Base-by-base conservation (phyloP, 768 basidiomycete genomes). In the Tulasnella sp. region DNA sequence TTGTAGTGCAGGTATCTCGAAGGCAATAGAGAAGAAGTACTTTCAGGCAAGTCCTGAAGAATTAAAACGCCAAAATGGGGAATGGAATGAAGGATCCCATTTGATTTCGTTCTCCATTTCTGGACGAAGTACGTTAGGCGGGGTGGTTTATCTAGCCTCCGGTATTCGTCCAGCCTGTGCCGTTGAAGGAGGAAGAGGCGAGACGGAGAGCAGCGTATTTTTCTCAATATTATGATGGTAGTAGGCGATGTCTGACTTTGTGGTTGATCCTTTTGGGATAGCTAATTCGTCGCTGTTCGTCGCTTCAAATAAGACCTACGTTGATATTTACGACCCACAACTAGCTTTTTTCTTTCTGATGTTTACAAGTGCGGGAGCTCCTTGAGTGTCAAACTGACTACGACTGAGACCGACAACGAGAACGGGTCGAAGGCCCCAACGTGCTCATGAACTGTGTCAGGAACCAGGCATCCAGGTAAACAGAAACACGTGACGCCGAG, bases 101-200 rank as follows among this genome's bases (percentile, higher is more conserved):
- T 91, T 54, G 87, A 90, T 58, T 97, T 94, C 81, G 87, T 93
- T 72, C 80, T 84, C 2, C 91, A 96, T 79, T 96, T 91, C 81
- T 95, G 88, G 83, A 82, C 85, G 34, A 83, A 82, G 9, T 95
- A 88, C 78, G 83, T 88, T 0, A 91, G 72, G 90, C 92, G 9
- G 96, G 98, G 79, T 85, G 91, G n/a, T 97, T 99, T 81, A 85
- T 97, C 67, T 93, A 96, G 77, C 93, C 94, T 0, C 93, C 96
- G 7, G 94, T 99, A 0, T 98, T 98, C 81, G 90, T 89, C 0
- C 83, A 85, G 1, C 97, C 96, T 0, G 94, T 96, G 0, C 79
- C 82, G 31, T 82, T 90, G 0, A 82, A 89, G 19, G 86, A 87
- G 9, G 86, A 87, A 31, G 86, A 87, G 8, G 82, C 90, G 17